Evolutionary conservation across 2,329 filamentous ascomycete species (phyloP), one percentile per base, ranked within the genome.

Genomic region (Ceratocystis cacaofunesta): DNA sequence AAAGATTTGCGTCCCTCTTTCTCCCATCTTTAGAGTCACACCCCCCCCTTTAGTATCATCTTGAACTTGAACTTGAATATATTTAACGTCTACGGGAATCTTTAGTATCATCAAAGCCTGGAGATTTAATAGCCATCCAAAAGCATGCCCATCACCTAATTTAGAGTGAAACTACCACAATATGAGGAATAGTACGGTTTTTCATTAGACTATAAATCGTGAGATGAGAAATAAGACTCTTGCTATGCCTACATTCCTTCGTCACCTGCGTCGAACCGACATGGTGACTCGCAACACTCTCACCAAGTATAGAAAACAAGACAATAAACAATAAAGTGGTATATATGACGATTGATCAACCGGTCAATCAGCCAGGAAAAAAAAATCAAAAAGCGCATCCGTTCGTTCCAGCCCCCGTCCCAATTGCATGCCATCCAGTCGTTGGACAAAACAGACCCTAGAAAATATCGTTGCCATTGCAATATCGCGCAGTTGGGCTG

Each of bases 251-350:
- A n/a, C 32, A 30, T 50, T 36, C 32, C 10, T 36, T 36, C 0
- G 46, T 5, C 50, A 25, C 10, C 22, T 57, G 22, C 22, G 19
- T 5, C 52, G 10, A 30, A 25, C 52, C 15, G 44, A 52, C 28
- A 52, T 30, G n/a, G 25, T n/a, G 28, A 52, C n/a, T 32, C 12
- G n/a, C 10, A 36, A 25, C 43, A 44, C 28, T 32, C 5, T 5
- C 10, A 3, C 32, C 41, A 55, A 30, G 55, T 15, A n/a, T 15
- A 63, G 12, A 36, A 46, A 63, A 63, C 25, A 63, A 52, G 41
- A 63, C 36, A 50, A 50, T 32, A 46, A 50, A 63, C 22, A 63
- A 22, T 41, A 55, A 55, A 36, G 44, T 52, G 62, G 62, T 63
- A 63, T 61, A 41, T 30, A 62, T 28, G 36, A 62, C 41, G n/a